These are phyloP conservation scores for Tetrahymena borealis DNA, from an alignment of 73 alveolate genomes.

Conservation along the genomic window DNA sequence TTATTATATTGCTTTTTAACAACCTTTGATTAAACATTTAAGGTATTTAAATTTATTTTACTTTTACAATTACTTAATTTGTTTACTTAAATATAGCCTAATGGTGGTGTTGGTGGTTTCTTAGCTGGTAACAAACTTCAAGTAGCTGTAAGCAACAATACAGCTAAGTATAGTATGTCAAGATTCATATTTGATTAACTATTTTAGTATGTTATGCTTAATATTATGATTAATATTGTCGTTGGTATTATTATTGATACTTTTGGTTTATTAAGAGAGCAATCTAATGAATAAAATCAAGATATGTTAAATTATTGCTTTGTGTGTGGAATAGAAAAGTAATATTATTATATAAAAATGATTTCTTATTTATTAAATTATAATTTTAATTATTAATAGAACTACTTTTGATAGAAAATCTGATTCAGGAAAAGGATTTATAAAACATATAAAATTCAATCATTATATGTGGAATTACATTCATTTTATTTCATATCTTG, in stretches of 20 bases:
- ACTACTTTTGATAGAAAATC: slow-evolving; percentile 50
- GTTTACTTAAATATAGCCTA: slow-evolving; percentile 1
- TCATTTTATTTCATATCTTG: slow-evolving; percentile 75
- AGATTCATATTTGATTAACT: slow-evolving; percentile 84
- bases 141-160: slow-evolving; percentile 12
- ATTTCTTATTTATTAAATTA: background rate
- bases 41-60: slow-evolving; percentile 40
- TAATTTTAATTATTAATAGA: slow-evolving; percentile 56
- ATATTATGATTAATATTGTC: slow-evolving; percentile 83
- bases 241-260: slow-evolving; percentile 97
- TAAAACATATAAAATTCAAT: slow-evolving; percentile 59
- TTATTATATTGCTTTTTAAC: slow-evolving; percentile 75
- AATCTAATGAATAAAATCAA: slow-evolving; percentile 65
- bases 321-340: slow-evolving; percentile 88
- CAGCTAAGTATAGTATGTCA: slow-evolving; percentile 51
- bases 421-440: slow-evolving; percentile 53
- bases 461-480: slow-evolving; percentile 88
- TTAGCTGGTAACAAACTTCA: slow-evolving; percentile 26
- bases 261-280: slow-evolving; percentile 93
- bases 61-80: background rate
- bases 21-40: slow-evolving; percentile 74
- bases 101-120: slow-evolving; percentile 81
- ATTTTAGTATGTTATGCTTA: slow-evolving; percentile 75
- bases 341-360: slow-evolving; percentile 8
- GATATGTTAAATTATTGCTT: slow-evolving; percentile 86